Evolutionary conservation across 2,329 filamentous ascomycete species (phyloP).

Genomic region (Clathrospora elynae): DNA sequence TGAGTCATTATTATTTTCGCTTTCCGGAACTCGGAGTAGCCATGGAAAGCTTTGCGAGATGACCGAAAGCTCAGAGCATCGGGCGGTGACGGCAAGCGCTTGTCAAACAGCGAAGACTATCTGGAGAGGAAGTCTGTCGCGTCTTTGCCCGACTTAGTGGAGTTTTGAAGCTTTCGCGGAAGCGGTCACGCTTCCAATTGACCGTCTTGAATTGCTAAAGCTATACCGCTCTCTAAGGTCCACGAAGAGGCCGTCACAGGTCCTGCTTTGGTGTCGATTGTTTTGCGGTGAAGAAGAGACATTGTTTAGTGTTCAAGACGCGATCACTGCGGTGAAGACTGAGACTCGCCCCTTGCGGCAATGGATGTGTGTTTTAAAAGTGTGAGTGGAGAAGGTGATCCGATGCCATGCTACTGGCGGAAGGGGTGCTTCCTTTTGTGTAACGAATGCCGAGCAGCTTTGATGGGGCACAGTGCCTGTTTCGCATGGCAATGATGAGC

Average conservation of each 20-base stretch:
- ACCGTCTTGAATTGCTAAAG: slow-evolving; percentile 19
- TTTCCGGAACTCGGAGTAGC: slow-evolving; percentile 4
- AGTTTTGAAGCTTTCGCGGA: slow-evolving; percentile 27
- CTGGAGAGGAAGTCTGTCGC: slow-evolving; percentile 10
- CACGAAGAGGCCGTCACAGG: slow-evolving; percentile 26
- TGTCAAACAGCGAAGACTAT: slow-evolving; percentile 9
- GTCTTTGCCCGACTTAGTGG: slow-evolving; percentile 19
- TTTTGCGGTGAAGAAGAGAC: slow-evolving; percentile 28
- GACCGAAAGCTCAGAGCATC: slow-evolving; percentile 18
- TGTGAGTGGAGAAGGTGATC: slow-evolving; percentile 14
- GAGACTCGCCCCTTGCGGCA: slow-evolving; percentile 19
- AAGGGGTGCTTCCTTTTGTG: slow-evolving; percentile 25
- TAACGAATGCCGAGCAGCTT: slow-evolving; percentile 13
- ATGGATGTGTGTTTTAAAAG: slow-evolving; percentile 26
- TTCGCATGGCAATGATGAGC: slow-evolving; percentile 11
- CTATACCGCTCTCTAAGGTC: slow-evolving; percentile 19
- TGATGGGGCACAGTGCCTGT: slow-evolving; percentile 7
- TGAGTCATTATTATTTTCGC: slow-evolving; percentile 25
- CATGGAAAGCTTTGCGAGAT: slow-evolving; percentile 12
- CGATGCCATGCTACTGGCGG: slow-evolving; percentile 20
- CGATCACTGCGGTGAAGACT: slow-evolving; percentile 15
- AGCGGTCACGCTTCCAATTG: slow-evolving; percentile 33
- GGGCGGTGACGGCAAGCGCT: slow-evolving; percentile 27
- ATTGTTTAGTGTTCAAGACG: slow-evolving; percentile 23
- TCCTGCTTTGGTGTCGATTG: slow-evolving; percentile 22